Base-by-base conservation (phyloP, 352 stramenopile species). In the Phytophthora boehmeriae region DNA sequence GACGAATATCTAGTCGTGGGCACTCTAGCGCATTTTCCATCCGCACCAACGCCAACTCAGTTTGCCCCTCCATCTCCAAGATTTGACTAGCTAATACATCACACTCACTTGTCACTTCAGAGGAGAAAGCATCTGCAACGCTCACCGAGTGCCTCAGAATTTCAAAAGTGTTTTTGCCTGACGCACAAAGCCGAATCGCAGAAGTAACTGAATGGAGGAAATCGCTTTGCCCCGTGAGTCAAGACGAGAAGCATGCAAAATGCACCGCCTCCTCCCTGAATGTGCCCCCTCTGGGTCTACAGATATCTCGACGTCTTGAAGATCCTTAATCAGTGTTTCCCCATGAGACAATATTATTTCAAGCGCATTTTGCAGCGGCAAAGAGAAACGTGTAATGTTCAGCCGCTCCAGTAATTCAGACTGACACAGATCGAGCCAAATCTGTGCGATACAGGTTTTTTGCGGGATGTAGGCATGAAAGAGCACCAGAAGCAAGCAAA, bases 361-460 rank as follows among this genome's bases (percentile, higher is more conserved):
- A 2, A 92, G 63, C 8, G 80, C 74, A 46, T 59, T 78, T 55
- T 90, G 78, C 22, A 92, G 54, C 11, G 79, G 73, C 6, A 90
- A 16, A 8, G 63, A 60, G 16, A 76, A 75, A 16, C 53, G 68
- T 5, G 56, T 43, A 9, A 88, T 13, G 34, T 90, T 79, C 9
- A 86, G 54, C 10, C 63, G 61, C 45, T 92, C 77, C 17, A 88
- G 67, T 1, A 77, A 36, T 1, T 73, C 41, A 48, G 85, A 87
- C 51, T 81, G 62, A 16, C 45, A 71, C 17, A 92, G 32, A 5
- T 92, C 80, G 30, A 86, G 49, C 77, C 76, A 90, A 43, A 90
- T 73, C 25, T 77, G 68, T 8, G 80, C 68, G 9, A 70, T 48
- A 13, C 61, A 63, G 9, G 61, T 65, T 44, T 46, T 71, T 10